Conservation (phyloP, 2,329 filamentous ascomycete species). For the Apiospora rasikravindrae region DNA sequence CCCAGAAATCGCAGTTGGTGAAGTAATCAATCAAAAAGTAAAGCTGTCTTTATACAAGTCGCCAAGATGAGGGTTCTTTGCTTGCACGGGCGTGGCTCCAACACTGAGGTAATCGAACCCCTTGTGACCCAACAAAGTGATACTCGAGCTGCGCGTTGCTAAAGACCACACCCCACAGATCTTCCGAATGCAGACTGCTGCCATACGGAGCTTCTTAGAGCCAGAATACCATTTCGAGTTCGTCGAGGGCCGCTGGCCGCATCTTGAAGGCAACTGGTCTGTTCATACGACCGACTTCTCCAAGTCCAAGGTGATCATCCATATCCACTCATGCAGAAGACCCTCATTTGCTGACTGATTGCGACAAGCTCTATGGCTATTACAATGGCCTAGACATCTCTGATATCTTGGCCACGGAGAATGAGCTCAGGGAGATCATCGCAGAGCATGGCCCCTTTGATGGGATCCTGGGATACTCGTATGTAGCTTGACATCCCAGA, state of each 20-base stretch:
- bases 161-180: not conserved
- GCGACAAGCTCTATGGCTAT: not conserved
- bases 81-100: slow-evolving; percentile 19
- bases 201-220: slow-evolving; percentile 18
- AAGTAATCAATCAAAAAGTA: not conserved
- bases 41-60: not conserved
- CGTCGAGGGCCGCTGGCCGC: slow-evolving; percentile 19
- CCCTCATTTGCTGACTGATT: not conserved
- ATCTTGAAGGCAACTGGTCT: slow-evolving; percentile 19
- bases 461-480: slow-evolving; percentile 20
- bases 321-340: not conserved
- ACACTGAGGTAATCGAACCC: slow-evolving; percentile 3
- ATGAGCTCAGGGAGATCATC: slow-evolving; percentile 14
- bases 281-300: slow-evolving; percentile 19
- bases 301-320: slow-evolving; percentile 5
- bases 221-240: slow-evolving; percentile 20
- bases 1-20: not conserved
- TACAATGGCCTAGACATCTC: slow-evolving; percentile 17
- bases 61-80: slow-evolving; percentile 17
- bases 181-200: slow-evolving; percentile 18
- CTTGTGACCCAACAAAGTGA: too few relatives aligned
- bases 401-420: slow-evolving; percentile 15
- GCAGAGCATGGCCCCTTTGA: slow-evolving; percentile 17
- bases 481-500: not conserved
- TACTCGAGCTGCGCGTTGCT: not conserved